Base-by-base conservation (phyloP, 495 filamentous ascomycete genomes). In the Lophium mytilinum region DNA sequence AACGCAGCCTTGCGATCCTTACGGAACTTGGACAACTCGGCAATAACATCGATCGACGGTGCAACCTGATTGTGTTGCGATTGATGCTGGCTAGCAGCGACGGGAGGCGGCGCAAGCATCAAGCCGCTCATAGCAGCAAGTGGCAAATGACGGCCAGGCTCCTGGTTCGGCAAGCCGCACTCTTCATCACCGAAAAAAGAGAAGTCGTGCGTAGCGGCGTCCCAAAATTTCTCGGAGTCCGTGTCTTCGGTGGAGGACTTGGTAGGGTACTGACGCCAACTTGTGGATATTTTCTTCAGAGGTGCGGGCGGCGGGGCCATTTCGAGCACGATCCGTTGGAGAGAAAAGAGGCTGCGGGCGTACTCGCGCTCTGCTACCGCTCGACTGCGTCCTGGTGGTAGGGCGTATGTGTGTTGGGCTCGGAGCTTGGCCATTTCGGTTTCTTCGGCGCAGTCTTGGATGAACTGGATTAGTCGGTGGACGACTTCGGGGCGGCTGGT, bases 181-280 rank as follows among this genome's bases (percentile, higher is more conserved):
- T 84, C 82, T 39, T 80, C 80, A 46, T 82, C 80, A 1, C 73
- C 79, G 55, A 86, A 86, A 69, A 86, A 86, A 39, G 79, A 82
- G 58, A 84, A 86, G 58, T 86, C 83, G 30, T 76, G 68, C 40
- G 76, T 71, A 8, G 80, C 78, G 19, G 80, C 81, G 36, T 78
- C 72, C 81, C 81, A 84, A 12, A 86, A 75, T 3, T 74, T 68
- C 65, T 86, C 83, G 10, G 73, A 75, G 58, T 86, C 83, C 9
- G 75, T 67, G 49, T 85, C 82, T 46, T 82, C 83, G 0, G 82
- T 84, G 21, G 77, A 77, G 34, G 81, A 84, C 55, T 76, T 80
- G 0, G 70, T 73, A 33, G 59, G 54, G 9, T 66, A 69, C 30
- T 69, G 67, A 5, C 72, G 69, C 56, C 21, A 76, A 66, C 62